Evolutionary conservation across 768 basidiomycete species (phyloP).

Genomic region (Tephrocybe rancida): DNA sequence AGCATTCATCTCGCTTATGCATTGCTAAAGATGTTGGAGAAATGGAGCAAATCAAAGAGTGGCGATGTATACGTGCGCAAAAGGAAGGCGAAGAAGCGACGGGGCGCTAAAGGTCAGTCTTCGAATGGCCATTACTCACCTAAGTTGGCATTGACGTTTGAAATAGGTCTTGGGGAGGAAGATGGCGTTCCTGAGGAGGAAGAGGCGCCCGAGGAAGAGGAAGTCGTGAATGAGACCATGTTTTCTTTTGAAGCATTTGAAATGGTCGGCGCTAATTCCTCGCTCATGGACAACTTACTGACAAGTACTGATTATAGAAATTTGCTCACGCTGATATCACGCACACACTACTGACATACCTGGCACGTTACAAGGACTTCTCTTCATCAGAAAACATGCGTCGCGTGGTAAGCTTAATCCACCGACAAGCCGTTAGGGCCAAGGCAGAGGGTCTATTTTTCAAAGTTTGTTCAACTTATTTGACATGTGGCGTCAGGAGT

Average conservation of each 20-base stretch:
- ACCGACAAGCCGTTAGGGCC: constrained; percentile 87
- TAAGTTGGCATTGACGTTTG: not conserved
- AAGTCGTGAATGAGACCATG: constrained; percentile 76
- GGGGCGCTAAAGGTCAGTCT: constrained; percentile 43
- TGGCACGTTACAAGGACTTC: constrained; percentile 85
- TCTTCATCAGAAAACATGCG: constrained; percentile 81
- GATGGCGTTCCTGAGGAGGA: constrained; percentile 71
- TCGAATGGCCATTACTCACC: constrained; percentile 1
- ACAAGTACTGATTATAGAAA: constrained; percentile 55
- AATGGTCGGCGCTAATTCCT: constrained; percentile 52
- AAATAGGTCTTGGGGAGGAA: constrained; percentile 42
- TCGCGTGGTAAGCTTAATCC: constrained; percentile 85
- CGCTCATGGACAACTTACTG: constrained; percentile 1
- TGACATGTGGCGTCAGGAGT: constrained; percentile 21
- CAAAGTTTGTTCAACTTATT: constrained; percentile 57
- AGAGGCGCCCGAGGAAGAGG: constrained; percentile 65
- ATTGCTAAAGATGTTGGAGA: constrained; percentile 88
- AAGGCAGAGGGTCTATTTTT: constrained; percentile 96
- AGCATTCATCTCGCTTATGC: constrained; percentile 84
- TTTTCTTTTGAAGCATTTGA: constrained; percentile 95
- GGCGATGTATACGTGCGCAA: constrained; percentile 80
- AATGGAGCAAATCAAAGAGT: constrained; percentile 73
- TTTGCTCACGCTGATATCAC: constrained; percentile 89
- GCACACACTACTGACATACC: constrained; percentile 80
- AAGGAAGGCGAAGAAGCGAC: constrained; percentile 57